phyloP scores from a whole-genome alignment of 192 early-diverging fungal species.

The Coemansia sp. region DNA sequence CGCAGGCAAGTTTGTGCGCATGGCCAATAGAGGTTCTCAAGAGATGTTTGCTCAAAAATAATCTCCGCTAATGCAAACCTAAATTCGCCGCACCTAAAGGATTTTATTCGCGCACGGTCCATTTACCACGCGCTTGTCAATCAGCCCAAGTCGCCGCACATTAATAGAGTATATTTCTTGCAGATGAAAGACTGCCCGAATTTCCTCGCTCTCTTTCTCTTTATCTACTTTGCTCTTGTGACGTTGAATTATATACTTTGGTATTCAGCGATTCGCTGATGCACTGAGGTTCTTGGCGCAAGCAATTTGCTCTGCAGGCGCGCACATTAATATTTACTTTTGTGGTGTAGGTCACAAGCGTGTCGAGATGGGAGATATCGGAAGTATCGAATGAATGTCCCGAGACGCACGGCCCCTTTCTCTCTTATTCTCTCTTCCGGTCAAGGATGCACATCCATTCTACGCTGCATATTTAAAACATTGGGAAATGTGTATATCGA shows the following conservation, averaged over 20 bases:
- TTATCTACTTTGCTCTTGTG: not conserved
- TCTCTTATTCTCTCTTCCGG: not conserved
- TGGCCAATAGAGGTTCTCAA: not conserved
- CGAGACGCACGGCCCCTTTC: not conserved
- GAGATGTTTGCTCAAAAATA: conserved; percentile 1
- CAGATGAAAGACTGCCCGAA: not conserved
- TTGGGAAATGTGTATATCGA: not conserved
- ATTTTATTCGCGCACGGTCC: not conserved
- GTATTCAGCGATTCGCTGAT: conserved; percentile 8
- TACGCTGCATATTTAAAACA: not conserved
- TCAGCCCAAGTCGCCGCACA: not conserved
- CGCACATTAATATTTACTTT: not conserved
- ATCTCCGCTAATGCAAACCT: conserved; percentile 7
- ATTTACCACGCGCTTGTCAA: not conserved
- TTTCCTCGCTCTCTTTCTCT: not conserved
- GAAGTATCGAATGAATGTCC: not conserved
- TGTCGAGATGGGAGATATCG: not conserved
- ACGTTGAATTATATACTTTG: not conserved
- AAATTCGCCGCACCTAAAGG: not conserved
- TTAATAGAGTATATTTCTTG: not conserved
- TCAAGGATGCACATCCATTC: not conserved
- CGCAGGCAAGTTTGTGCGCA: not conserved
- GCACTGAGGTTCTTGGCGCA: not conserved
- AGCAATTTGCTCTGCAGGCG: not conserved
- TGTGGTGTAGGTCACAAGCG: not conserved